Evolutionary conservation across 257 asterid genomes (phyloP).

Genomic region (Solanum ossicruentum): DNA sequence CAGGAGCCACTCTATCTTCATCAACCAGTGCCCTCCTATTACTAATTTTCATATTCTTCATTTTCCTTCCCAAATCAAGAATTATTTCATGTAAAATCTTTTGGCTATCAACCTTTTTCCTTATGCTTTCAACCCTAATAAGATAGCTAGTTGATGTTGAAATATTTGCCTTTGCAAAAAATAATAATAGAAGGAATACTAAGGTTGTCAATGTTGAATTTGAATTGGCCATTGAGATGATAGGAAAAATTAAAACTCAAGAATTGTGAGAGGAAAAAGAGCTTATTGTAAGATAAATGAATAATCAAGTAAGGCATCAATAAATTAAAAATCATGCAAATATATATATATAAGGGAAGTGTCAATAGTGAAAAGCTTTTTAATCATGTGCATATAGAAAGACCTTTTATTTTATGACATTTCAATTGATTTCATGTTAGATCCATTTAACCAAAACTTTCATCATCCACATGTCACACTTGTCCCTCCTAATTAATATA

Average conservation of each 20-base stretch:
- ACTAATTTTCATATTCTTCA: background rate
- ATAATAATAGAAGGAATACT: background rate
- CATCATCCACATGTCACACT: background rate
- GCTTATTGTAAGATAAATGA: background rate
- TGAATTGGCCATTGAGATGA: conserved; percentile 16
- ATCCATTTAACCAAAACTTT: background rate
- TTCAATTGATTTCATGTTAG: background rate
- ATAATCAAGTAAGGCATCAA: background rate
- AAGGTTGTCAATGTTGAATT: background rate
- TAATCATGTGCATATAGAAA: background rate
- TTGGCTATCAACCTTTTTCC: background rate
- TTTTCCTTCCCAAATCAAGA: background rate
- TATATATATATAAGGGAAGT: background rate
- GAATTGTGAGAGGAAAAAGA: background rate
- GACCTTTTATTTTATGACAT: background rate
- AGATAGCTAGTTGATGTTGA: background rate
- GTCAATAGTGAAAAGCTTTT: background rate
- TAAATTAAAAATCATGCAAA: background rate
- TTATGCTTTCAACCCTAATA: background rate
- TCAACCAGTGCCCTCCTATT: conserved; percentile 3
- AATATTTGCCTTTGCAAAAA: background rate
- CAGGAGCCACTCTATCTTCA: background rate
- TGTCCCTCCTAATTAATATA: background rate
- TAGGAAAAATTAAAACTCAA: background rate
- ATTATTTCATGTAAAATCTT: background rate